Evolutionary conservation across 306 rosid species (phyloP), one percentile per base, ranked within the genome.

Genomic region (Oemleria cerasiformis): DNA sequence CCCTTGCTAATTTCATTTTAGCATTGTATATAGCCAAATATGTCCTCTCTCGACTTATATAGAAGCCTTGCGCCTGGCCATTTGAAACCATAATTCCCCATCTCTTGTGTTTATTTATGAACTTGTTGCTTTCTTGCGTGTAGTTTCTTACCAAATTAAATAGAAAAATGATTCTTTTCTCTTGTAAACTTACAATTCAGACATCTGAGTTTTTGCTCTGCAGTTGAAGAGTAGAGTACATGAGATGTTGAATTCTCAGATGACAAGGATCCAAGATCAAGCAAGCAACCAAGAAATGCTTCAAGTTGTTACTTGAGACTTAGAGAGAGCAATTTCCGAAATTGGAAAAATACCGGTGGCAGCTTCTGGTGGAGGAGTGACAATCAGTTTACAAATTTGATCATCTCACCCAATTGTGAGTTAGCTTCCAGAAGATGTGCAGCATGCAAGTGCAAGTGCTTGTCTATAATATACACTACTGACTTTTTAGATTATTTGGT

Each of bases 201-300:
- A 21, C 40, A 45, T 19, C 16, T 53, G 15, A 53, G 51, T 53
- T 49, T 78, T 63, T 73, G 38, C 48, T 64, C 75, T 78, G 85
- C 81, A 91, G 99, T 73, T 94, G 76, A 87, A 91, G 80, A 77
- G 57, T 4, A 82, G 81, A 81, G 97, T 91, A 75, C 85, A 84
- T 48, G 88, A 91, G 83, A 84, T 91, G 81, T 88, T 94, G 50
- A 78, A 77, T 65, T 57, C 79, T 53, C 99, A 91, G 81, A 82
- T 84, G 96, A 65, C 78, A 40, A 83, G 79, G 83, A 87, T 94
- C 70, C 75, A 71, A 44, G 73, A 57, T 65, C 70, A 20, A 10
- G 64, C 68, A 66, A 71, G 63, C 70, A 51, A 74, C 71, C 69
- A 63, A 39, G 80, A 75, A 63, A 57, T 50, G 20, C 56, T 25